Evolutionary conservation across 2,329 filamentous ascomycete species (phyloP), one percentile per base, ranked within the genome.

Genomic region (Clonostachys sp.): DNA sequence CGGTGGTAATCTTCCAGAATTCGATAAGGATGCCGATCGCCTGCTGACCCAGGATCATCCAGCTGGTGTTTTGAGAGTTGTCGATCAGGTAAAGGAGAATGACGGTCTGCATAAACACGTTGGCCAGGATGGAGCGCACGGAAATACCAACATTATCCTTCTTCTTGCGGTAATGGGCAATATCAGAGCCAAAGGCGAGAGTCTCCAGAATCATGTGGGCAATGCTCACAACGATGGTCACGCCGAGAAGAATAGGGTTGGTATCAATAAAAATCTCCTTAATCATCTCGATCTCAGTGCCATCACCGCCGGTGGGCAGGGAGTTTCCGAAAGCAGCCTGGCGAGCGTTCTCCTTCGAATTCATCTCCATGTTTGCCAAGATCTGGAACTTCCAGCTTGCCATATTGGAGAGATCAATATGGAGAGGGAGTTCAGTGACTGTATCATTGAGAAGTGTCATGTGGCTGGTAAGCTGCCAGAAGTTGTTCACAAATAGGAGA

Each of bases 81-180:
- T 99, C 94, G 59, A 99, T 73, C 33, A 99, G 80, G 69, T 99
- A 99, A 42, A 99, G 78, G 79, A 99, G 95, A 67, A 99, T 96
- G 61, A 97, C 79, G 7, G 79, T 68, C 68, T 99, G 94, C 94
- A 99, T 99, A 67, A 97, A 91, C 52, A 97, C 91, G 61, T 97
- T 99, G 64, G 89, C 91, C 48, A 99, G 75, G 61, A 99, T 99
- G 34, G 92, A 95, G 48, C 94, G 90, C 50, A 99, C 87, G 2
- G 91, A 96, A 42, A 96, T 95, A 53, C 94, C 94, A 30, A 99
- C 88, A 50, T 96, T 94, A 72, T 97, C 95, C 77, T 99, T 99
- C 86, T 99, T 99, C 76, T 97, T 96, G 63, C 91, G 89, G 83
- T 94, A 99, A 70, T 99, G 94, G 44, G 91, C 84, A 64, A 99